phyloP scores from a whole-genome alignment of 345 rosid species.

The Abelmoschus esculentus region DNA sequence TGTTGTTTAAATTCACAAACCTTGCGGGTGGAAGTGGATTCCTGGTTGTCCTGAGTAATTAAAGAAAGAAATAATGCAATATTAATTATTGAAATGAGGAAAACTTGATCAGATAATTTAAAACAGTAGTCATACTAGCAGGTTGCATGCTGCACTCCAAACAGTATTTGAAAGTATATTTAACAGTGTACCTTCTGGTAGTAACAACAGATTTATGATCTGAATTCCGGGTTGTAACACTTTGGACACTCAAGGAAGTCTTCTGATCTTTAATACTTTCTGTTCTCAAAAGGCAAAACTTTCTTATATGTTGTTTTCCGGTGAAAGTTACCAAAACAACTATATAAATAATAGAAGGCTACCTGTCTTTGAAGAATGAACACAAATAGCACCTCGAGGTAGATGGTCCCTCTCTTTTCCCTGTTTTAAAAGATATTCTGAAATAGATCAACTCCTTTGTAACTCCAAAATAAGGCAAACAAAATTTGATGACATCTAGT shows the following conservation, averaged over 20 bases:
- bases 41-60: slow-evolving; percentile 18
- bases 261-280: slow-evolving; percentile 20
- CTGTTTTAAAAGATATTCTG: slow-evolving; percentile 21
- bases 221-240: slow-evolving; percentile 27
- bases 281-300: slow-evolving; percentile 21
- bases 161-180: slow-evolving; percentile 7
- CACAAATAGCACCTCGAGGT: slow-evolving; percentile 23
- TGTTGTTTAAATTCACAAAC: slow-evolving; percentile 19
- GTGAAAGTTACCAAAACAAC: slow-evolving; percentile 8
- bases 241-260: slow-evolving; percentile 22
- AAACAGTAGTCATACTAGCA: background rate
- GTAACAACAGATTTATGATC: slow-evolving; percentile 25
- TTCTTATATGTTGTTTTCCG: slow-evolving; percentile 9
- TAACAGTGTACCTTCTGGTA: slow-evolving; percentile 34
- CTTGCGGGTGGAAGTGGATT: slow-evolving; percentile 25
- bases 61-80: background rate
- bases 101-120: background rate
- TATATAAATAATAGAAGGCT: slow-evolving; percentile 14
- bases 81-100: background rate
- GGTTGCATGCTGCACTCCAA: background rate
- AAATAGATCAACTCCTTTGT: background rate
- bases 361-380: slow-evolving; percentile 39
- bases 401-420: slow-evolving; percentile 29
- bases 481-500: slow-evolving; percentile 10
- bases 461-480: background rate